Conservation (phyloP, 352 stramenopile species). For the Phytophthora macrochlamydospora region DNA sequence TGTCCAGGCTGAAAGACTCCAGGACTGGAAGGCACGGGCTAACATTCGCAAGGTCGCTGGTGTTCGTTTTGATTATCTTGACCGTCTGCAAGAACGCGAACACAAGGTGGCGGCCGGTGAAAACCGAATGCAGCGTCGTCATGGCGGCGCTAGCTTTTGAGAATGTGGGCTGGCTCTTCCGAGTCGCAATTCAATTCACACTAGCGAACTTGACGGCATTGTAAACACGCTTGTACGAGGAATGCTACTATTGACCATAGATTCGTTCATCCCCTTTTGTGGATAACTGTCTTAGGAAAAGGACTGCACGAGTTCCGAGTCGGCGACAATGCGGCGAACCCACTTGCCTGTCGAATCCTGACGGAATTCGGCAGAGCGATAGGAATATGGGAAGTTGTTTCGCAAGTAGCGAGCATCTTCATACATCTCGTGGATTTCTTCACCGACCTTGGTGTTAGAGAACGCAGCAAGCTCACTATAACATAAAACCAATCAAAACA, state of each 20-base stretch:
- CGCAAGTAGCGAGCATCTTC: constrained; percentile 63
- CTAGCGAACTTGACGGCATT: background rate
- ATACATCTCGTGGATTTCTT: constrained; percentile 70
- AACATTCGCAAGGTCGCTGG: constrained; percentile 55
- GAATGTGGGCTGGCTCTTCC: constrained; percentile 82
- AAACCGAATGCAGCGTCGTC: constrained; percentile 65
- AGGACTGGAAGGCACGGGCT: constrained; percentile 58
- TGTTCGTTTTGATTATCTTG: constrained; percentile 62
- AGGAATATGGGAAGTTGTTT: constrained; percentile 63
- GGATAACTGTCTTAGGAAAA: constrained; percentile 22
- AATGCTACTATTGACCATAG: too few species aligned
- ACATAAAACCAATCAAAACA: too few species aligned
- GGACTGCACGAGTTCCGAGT: constrained; percentile 32
- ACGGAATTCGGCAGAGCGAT: constrained; percentile 62
- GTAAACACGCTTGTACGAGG: background rate
- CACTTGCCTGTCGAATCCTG: constrained; percentile 53
- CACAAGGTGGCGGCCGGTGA: constrained; percentile 54
- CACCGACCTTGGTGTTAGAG: constrained; percentile 45
- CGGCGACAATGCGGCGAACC: constrained; percentile 36
- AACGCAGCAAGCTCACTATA: constrained; percentile 43
- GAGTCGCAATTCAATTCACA: constrained; percentile 75
- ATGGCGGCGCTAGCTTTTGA: constrained; percentile 70
- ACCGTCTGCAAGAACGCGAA: constrained; percentile 66
- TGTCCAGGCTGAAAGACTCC: constrained; percentile 42
- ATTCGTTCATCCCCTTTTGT: background rate